Evolutionary conservation across 2,329 filamentous ascomycete genomes (phyloP).

Genomic region (Arthrinium puccinioides): DNA sequence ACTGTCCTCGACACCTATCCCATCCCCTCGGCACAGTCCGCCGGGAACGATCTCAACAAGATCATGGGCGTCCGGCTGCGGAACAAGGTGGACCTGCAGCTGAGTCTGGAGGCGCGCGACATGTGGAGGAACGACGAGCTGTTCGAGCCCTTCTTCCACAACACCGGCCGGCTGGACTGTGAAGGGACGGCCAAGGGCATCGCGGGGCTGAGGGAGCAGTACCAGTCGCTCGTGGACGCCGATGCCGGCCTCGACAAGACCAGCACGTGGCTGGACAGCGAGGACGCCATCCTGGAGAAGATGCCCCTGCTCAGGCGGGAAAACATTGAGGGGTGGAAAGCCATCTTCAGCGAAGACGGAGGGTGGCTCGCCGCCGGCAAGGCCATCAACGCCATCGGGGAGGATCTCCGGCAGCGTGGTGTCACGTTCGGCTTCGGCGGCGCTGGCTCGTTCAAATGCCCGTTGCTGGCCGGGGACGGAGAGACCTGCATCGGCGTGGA

Average conservation of each 20-base stretch:
- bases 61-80: constrained; percentile 32
- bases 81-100: constrained; percentile 21
- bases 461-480: constrained; percentile 27
- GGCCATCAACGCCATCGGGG: constrained; percentile 37
- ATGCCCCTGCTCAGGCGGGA: constrained; percentile 30
- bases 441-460: constrained; percentile 35
- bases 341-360: constrained; percentile 32
- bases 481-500: constrained; percentile 31
- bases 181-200: constrained; percentile 25
- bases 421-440: constrained; percentile 34
- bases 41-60: constrained; percentile 40
- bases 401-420: constrained; percentile 26
- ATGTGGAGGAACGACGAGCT: constrained; percentile 36
- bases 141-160: constrained; percentile 35
- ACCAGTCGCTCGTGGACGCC: constrained; percentile 25
- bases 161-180: constrained; percentile 31
- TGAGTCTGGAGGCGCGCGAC: constrained; percentile 23
- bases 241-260: constrained; percentile 25
- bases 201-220: constrained; percentile 21
- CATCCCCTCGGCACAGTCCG: constrained; percentile 38
- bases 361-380: constrained; percentile 40
- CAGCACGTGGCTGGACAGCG: constrained; percentile 33
- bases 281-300: constrained; percentile 34
- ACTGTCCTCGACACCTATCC: constrained; percentile 38
- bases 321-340: constrained; percentile 38